These are phyloP conservation scores for Gastrolobium bilobum DNA, from an alignment of 306 rosid species.

Conservation along the genomic window DNA sequence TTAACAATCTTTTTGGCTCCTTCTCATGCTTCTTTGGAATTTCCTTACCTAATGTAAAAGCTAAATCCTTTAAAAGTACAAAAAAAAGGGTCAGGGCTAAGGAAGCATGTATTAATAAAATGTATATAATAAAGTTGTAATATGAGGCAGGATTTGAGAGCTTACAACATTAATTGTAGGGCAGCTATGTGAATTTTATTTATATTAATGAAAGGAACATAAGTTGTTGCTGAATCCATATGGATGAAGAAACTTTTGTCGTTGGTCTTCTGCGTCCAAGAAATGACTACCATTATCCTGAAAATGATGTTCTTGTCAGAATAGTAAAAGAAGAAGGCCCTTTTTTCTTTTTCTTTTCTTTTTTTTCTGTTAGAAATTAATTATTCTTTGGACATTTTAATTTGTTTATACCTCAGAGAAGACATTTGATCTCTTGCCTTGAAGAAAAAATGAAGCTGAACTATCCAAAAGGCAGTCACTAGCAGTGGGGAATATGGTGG, in stretches of 20 bases:
- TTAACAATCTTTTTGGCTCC: constrained; percentile 25
- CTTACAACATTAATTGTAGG: constrained; percentile 66
- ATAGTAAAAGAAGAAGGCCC: neutral
- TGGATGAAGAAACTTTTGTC: constrained; percentile 77
- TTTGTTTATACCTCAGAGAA: constrained; percentile 60
- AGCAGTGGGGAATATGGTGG: constrained; percentile 46
- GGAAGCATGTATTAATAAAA: neutral
- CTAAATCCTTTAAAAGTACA: constrained; percentile 46
- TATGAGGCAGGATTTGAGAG: constrained; percentile 56
- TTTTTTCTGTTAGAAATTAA: neutral
- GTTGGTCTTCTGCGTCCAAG: constrained; percentile 82
- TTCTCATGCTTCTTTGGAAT: constrained; percentile 30
- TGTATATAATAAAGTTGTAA: constrained; percentile 1
- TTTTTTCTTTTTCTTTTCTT: neutral
- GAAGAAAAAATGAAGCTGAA: constrained; percentile 63
- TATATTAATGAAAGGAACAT: constrained; percentile 68
- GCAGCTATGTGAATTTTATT: constrained; percentile 40
- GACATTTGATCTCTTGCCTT: constrained; percentile 59
- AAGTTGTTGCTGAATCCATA: constrained; percentile 70
- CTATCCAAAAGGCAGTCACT: constrained; percentile 55
- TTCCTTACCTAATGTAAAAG: constrained; percentile 49
- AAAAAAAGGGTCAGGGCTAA: neutral
- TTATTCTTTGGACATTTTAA: neutral
- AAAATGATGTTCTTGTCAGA: constrained; percentile 55
- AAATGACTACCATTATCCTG: constrained; percentile 69